Evolutionary conservation across 2,329 filamentous ascomycete genomes (phyloP).

Genomic region (Thielaviopsis populi): DNA sequence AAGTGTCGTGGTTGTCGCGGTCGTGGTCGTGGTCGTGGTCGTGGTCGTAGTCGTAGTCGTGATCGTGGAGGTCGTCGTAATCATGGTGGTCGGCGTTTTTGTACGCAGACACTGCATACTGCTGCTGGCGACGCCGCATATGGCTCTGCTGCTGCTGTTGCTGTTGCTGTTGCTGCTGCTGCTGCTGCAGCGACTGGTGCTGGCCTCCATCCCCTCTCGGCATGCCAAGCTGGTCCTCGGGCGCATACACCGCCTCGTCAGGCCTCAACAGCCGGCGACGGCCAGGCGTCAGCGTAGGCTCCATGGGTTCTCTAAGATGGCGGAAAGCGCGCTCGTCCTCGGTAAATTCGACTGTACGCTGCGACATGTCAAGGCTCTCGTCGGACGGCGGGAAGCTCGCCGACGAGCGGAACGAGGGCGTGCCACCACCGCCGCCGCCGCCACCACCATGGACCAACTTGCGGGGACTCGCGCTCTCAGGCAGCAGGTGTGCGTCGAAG

Average conservation of each 20-base stretch:
- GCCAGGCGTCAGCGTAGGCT: constrained; percentile 19
- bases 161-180: too few relatives aligned
- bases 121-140: background rate
- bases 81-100: background rate
- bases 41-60: constrained; percentile 1
- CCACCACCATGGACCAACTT: background rate
- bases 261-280: constrained; percentile 15
- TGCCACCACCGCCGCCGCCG: constrained; percentile 35
- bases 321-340: constrained; percentile 22
- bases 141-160: too few relatives aligned
- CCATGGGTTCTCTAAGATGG: constrained; percentile 20
- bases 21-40: background rate
- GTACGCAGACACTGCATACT: background rate
- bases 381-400: constrained; percentile 34
- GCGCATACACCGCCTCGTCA: background rate
- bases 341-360: constrained; percentile 6
- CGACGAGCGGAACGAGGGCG: constrained; percentile 29
- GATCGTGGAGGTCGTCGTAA: constrained; percentile 1
- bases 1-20: background rate
- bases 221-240: background rate
- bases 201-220: background rate
- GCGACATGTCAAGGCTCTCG: constrained; percentile 31
- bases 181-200: background rate
- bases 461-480: background rate
- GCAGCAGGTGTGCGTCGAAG: constrained; percentile 33